Conservation (phyloP, 768 basidiomycete species). For the Boletus subcaerulescens region DNA sequence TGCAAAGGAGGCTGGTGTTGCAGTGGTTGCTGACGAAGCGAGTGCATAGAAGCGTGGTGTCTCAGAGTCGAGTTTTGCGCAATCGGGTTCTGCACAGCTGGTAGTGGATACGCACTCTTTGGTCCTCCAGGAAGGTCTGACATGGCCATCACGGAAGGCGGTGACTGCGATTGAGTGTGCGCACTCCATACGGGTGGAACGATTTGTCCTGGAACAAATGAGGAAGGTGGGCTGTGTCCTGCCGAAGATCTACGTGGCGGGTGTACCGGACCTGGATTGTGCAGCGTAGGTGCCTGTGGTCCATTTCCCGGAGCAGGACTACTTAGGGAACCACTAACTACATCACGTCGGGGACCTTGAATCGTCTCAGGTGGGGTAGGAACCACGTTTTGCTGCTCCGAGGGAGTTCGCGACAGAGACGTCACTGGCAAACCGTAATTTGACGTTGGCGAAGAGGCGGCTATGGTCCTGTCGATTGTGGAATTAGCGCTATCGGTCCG, state of each 20-base stretch:
- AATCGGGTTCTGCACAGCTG: conserved; percentile 3
- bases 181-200: conserved; percentile 40
- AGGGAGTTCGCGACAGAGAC: conserved; percentile 1
- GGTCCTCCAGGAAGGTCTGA: conserved; percentile 22
- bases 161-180: conserved; percentile 29
- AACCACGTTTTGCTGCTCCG: conserved; percentile 4
- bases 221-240: conserved; percentile 28
- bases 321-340: background rate
- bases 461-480: background rate
- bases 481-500: background rate
- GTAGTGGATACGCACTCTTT: conserved; percentile 14
- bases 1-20: conserved; percentile 19
- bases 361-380: background rate
- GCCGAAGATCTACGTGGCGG: conserved; percentile 27
- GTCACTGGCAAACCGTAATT: conserved; percentile 1
- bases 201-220: conserved; percentile 36
- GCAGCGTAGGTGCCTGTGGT: conserved; percentile 18
- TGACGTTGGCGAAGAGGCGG: conserved; percentile 2
- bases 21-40: conserved; percentile 28
- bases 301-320: conserved; percentile 3
- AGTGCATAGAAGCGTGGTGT: conserved; percentile 26
- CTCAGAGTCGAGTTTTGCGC: conserved; percentile 12
- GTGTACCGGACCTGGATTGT: conserved; percentile 16
- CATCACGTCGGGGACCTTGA: conserved; percentile 5
- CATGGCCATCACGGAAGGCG: conserved; percentile 20